Conservation (phyloP, 2,329 filamentous ascomycete species). For the Ceratocystis eucalypticola region DNA sequence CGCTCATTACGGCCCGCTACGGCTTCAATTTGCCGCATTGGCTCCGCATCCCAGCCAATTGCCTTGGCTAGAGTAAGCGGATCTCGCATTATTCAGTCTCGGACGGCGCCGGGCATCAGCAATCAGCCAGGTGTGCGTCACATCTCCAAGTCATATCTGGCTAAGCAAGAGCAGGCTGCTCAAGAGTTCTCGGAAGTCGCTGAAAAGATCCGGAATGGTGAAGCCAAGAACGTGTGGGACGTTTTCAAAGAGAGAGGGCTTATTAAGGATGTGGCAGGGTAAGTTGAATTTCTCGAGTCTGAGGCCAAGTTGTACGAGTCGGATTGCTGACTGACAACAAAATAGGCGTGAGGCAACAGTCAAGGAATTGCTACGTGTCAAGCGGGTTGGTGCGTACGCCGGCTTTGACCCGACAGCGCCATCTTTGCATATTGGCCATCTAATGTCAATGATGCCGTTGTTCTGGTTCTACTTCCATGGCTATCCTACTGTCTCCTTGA, state of each 20-base stretch:
- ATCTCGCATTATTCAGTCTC: background rate
- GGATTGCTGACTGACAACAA: background rate
- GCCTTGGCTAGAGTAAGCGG: background rate
- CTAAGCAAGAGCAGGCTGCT: constrained; percentile 32
- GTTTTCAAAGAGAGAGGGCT: constrained; percentile 58
- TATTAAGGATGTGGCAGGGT: constrained; percentile 64
- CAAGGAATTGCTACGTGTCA: constrained; percentile 48
- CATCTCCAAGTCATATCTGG: constrained; percentile 31
- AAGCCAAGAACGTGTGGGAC: constrained; percentile 43
- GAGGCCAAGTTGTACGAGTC: background rate
- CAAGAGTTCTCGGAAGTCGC: constrained; percentile 37
- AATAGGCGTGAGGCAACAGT: constrained; percentile 39
- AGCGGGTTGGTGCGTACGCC: constrained; percentile 61
- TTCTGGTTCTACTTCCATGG: constrained; percentile 76
- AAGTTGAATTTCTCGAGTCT: constrained; percentile 26
- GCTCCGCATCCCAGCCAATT: constrained; percentile 7
- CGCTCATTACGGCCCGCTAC: constrained; percentile 14
- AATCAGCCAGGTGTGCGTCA: constrained; percentile 24
- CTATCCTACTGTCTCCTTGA: constrained; percentile 50
- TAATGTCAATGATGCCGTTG: constrained; percentile 68
- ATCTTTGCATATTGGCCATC: constrained; percentile 68
- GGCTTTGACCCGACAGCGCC: constrained; percentile 71
- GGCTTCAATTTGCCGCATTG: constrained; percentile 4
- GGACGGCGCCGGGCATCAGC: background rate
- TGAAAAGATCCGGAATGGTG: constrained; percentile 35